Conservation (phyloP, 2,329 filamentous ascomycete species). For the Fusarium sp. region DNA sequence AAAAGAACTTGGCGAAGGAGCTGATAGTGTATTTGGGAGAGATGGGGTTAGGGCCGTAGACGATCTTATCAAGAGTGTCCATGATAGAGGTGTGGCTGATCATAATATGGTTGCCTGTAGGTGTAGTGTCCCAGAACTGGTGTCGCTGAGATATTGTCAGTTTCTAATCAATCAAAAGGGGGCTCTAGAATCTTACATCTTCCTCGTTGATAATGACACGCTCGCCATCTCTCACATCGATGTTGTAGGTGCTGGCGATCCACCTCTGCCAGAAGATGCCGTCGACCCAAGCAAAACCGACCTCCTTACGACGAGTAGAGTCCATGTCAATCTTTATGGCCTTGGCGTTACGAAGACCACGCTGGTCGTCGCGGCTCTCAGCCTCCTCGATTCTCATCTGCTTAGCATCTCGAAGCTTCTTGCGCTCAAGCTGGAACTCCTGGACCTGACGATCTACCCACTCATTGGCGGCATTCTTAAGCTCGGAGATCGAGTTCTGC, state of each 20-base stretch:
- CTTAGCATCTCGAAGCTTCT: constrained; percentile 94
- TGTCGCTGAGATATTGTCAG: constrained; percentile 76
- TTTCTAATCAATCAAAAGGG: not conserved
- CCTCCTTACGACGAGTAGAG: constrained; percentile 87
- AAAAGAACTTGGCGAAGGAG: constrained; percentile 79
- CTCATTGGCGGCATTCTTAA: constrained; percentile 95
- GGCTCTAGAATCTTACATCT: constrained; percentile 76
- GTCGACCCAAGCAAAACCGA: constrained; percentile 97
- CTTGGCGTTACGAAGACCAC: constrained; percentile 89
- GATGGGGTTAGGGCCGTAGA: constrained; percentile 78
- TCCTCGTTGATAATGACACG: constrained; percentile 97
- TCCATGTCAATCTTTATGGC: constrained; percentile 93
- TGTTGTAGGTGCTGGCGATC: constrained; percentile 94
- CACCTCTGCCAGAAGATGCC: constrained; percentile 98
- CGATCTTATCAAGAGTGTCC: constrained; percentile 83
- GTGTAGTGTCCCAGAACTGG: constrained; percentile 94
- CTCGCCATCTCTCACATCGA: constrained; percentile 89
- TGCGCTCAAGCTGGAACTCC: constrained; percentile 90
- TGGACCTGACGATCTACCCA: constrained; percentile 98
- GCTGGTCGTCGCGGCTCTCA: constrained; percentile 91
- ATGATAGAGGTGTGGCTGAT: constrained; percentile 91
- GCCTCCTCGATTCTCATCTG: constrained; percentile 97
- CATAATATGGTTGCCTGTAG: constrained; percentile 90
- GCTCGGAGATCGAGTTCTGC: constrained; percentile 82
- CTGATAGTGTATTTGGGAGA: constrained; percentile 84